phyloP scores from a whole-genome alignment of 345 rosid genomes.

The Pistacia atlantica region DNA sequence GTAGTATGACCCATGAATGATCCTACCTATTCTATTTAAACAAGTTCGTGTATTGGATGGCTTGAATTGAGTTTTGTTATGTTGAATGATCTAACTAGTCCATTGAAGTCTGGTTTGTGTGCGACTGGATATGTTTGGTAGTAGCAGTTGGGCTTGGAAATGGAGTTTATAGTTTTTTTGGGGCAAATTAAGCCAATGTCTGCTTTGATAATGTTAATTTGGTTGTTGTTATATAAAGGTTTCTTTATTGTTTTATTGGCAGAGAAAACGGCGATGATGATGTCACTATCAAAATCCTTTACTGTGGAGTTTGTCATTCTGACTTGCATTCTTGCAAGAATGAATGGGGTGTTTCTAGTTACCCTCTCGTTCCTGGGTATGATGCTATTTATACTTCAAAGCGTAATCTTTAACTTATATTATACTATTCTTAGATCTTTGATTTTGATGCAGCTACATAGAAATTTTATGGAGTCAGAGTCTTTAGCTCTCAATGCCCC shows the following conservation, averaged over 20 bases:
- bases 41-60: neutral
- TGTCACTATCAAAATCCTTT: conserved; percentile 75
- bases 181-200: neutral
- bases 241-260: conserved; percentile 14
- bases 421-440: neutral
- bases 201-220: neutral
- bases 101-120: neutral
- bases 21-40: neutral
- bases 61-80: too few relatives aligned
- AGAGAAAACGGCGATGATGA: conserved; percentile 85
- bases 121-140: too few relatives aligned
- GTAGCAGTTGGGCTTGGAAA: neutral
- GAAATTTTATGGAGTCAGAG: too few relatives aligned
- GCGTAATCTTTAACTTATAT: neutral
- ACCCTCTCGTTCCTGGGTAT: conserved; percentile 91
- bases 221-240: neutral
- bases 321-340: conserved; percentile 66
- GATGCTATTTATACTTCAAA: neutral
- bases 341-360: conserved; percentile 70
- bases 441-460: neutral
- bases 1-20: neutral
- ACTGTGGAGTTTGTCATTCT: conserved; percentile 84
- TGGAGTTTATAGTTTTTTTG: too few relatives aligned
- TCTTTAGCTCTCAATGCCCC: neutral
- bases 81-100: neutral